phyloP scores from a whole-genome alignment of 805 yeast species.

The Metschnikowia aberdeeniae region DNA sequence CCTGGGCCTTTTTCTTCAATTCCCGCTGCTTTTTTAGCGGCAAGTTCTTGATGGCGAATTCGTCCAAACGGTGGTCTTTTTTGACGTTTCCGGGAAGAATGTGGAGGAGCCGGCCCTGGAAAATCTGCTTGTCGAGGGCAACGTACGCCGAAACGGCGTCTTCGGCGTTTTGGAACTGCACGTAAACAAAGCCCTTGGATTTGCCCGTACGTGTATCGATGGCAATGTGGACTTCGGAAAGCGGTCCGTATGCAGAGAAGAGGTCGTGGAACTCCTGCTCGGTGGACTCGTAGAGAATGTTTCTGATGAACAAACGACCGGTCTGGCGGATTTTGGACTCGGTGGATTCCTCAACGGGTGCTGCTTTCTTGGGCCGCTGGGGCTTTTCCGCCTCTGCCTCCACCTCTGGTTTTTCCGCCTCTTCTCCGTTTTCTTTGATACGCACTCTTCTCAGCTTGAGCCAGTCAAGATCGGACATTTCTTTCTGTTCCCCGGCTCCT shows the following conservation, averaged over 20 bases:
- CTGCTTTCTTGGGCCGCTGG: constrained; percentile 3
- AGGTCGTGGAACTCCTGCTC: constrained; percentile 72
- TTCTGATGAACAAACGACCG: constrained; percentile 84
- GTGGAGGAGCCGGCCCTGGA: constrained; percentile 91
- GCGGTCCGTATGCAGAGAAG: constrained; percentile 62
- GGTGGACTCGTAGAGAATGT: constrained; percentile 71
- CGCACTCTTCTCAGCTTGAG: constrained; percentile 68
- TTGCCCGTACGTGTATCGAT: constrained; percentile 84
- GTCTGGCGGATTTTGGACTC: constrained; percentile 56
- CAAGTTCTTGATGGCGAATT: constrained; percentile 82
- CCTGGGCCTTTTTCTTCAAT: constrained; percentile 76
- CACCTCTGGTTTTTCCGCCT: constrained; percentile 6
- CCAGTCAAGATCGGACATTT: constrained; percentile 83
- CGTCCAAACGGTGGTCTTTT: constrained; percentile 80
- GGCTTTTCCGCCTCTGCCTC: constrained; percentile 2
- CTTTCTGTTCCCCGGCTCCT: constrained; percentile 18
- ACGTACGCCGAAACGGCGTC: constrained; percentile 76
- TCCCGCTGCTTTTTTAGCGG: constrained; percentile 91
- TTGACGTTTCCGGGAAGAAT: constrained; percentile 81
- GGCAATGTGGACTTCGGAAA: constrained; percentile 91
- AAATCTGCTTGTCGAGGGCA: constrained; percentile 77
- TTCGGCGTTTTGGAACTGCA: constrained; percentile 61
- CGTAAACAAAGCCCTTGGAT: constrained; percentile 90
- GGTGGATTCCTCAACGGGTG: constrained; percentile 6
- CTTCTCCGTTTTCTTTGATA: constrained; percentile 42